Conservation (phyloP, 306 rosid genomes). For the Crotalaria pallida region DNA sequence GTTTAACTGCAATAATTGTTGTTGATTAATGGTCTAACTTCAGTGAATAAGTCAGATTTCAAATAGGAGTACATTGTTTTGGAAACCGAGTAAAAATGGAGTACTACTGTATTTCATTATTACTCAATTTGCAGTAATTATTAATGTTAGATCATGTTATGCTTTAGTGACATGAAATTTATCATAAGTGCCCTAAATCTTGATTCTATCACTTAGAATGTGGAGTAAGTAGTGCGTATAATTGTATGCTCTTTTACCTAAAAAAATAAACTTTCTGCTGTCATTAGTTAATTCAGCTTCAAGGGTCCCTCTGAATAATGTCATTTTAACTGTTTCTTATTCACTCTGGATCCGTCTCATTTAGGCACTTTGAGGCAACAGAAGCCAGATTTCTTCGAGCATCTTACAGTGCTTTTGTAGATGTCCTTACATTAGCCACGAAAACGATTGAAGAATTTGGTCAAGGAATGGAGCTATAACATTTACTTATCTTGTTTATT, state of each 20-base stretch:
- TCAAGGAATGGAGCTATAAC: conserved; percentile 47
- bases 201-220: not conserved
- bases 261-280: not conserved
- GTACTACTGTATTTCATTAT: not conserved
- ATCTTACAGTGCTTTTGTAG: conserved; percentile 77
- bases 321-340: not conserved
- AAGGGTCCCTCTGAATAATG: not conserved
- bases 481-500: not conserved
- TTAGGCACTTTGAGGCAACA: conserved; percentile 80
- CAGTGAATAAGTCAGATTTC: not conserved
- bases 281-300: not conserved
- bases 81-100: not conserved
- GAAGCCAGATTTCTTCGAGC: conserved; percentile 95
- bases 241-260: not conserved
- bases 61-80: not conserved
- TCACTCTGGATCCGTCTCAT: not conserved
- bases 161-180: not conserved
- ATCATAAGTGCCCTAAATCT: not conserved
- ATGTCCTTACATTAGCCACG: conserved; percentile 67
- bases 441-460: conserved; percentile 87
- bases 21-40: too few species aligned
- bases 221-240: not conserved
- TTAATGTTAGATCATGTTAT: not conserved
- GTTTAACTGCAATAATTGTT: not conserved
- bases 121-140: not conserved